Conservation (phyloP, 2,329 filamentous ascomycete species). For the Beauveria australis region DNA sequence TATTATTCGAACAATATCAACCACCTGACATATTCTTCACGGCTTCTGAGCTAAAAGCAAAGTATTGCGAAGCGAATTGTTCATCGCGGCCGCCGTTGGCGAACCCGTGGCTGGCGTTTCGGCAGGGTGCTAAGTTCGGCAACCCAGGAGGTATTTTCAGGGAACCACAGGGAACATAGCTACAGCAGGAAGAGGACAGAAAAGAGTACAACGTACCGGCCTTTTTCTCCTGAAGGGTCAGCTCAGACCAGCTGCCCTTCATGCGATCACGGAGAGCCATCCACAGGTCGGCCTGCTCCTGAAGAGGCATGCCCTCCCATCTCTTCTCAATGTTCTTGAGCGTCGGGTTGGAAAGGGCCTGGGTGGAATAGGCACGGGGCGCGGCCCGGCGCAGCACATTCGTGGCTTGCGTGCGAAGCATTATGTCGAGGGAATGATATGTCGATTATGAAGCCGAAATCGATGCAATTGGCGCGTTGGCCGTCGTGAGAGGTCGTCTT, state of each 20-base stretch:
- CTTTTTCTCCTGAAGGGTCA: constrained; percentile 97
- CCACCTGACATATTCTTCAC: not conserved
- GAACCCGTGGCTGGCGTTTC: constrained; percentile 13
- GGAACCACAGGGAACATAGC: constrained; percentile 11
- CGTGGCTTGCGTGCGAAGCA: constrained; percentile 48
- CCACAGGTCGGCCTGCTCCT: constrained; percentile 99
- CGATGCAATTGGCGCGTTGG: constrained; percentile 27
- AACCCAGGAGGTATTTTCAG: constrained; percentile 28
- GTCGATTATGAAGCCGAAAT: constrained; percentile 12
- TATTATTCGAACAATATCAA: not conserved
- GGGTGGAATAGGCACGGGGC: constrained; percentile 55
- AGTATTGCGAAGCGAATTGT: not conserved
- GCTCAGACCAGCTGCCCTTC: constrained; percentile 94
- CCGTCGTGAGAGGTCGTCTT: constrained; percentile 13
- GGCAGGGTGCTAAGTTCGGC: constrained; percentile 15
- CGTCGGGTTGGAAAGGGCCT: constrained; percentile 96
- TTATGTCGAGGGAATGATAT: constrained; percentile 24
- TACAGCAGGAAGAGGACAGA: constrained; percentile 2
- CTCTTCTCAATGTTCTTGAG: constrained; percentile 98
- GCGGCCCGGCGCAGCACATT: constrained; percentile 44
- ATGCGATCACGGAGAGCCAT: constrained; percentile 97
- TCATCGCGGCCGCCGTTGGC: constrained; percentile 10
- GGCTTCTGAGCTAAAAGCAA: not conserved
- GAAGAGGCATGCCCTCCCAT: constrained; percentile 95
- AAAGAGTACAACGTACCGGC: constrained; percentile 60